Base-by-base conservation (phyloP, 208 protist genomes). In the Trypanosoma vivax region DNA sequence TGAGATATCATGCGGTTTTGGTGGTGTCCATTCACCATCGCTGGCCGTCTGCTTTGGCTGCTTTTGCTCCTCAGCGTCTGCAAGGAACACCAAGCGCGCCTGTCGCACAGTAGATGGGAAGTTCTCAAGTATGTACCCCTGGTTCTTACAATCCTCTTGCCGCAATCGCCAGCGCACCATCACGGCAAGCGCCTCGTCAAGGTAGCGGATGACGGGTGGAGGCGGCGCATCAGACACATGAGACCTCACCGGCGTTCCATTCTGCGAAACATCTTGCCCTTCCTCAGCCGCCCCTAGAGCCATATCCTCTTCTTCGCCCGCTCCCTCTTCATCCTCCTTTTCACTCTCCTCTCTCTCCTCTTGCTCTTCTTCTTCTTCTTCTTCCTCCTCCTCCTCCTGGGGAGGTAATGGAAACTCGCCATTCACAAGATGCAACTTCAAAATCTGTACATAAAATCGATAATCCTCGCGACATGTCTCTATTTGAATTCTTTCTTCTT, bases 81-180 rank as follows among this genome's bases (percentile, higher is more conserved):
- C 70, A 13, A 72, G 56, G 53, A 94, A 96, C 31, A 94, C 61
- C 9, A 95, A 47, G 16, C 76, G 53, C 5, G 91, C 90, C 60
- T 97, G 87, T 7, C 71, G 70, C 1, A 93, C 66, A 0, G 85
- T 94, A 38, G 70, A 42, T 0, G 94, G 94, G 48, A 89, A 96
- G 37, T 76, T 58, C 29, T 88, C 73, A 13, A 97, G 60, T 5
- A 97, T 80, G 66, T 89, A 97, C 33, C 94, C 94, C 23, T 91
- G 89, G 39, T 88, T 94, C 13, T 52, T 68, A 56, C 89, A 96
- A 35, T 87, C 79, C 13, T 62, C 30, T 48, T 83, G 83, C 7
- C 74, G 75, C 35, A 97, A 56, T 19, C 91, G 83, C 83, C 88
- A 93, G 28, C 85, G 80, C 10, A 87, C 46, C 51, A 94, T 91